phyloP scores from a whole-genome alignment of 139 green algal species.

The Tetradesmus obliquus region DNA sequence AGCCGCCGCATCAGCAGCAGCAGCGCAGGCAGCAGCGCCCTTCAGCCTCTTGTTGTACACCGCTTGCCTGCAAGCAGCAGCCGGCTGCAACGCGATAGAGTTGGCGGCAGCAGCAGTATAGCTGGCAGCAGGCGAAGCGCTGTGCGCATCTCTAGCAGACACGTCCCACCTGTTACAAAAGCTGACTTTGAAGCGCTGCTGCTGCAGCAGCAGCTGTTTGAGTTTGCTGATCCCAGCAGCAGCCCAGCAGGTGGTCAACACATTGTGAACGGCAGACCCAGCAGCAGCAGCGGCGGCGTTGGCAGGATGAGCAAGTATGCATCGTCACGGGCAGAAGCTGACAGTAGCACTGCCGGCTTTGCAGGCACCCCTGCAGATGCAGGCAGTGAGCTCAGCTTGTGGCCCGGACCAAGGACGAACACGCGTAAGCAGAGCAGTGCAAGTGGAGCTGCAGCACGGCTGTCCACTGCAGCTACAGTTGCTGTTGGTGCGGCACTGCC shows the following conservation, averaged over 20 bases:
- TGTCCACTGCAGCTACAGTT: not conserved
- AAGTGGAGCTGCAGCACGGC: not conserved
- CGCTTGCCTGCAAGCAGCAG: not conserved
- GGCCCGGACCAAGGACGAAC: too few relatives aligned
- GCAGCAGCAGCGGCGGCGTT: not conserved
- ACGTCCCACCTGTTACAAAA: not conserved
- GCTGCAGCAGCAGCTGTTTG: not conserved
- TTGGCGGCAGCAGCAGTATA: not conserved
- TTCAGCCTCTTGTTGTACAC: too few relatives aligned
- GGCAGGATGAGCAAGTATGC: not conserved
- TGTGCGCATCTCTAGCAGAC: not conserved
- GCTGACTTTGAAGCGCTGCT: not conserved
- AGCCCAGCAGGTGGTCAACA: not conserved
- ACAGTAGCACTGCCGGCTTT: not conserved
- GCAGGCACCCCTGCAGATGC: not conserved
- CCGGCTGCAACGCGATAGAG: not conserved
- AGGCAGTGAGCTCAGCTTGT: not conserved
- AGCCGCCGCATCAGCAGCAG: conserved; percentile 2
- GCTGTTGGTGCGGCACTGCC: not conserved
- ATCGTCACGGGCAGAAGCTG: too few relatives aligned
- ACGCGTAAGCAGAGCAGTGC: not conserved
- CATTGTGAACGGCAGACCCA: not conserved
- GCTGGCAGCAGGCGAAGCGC: not conserved
- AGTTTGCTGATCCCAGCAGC: not conserved
- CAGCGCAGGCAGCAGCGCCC: not conserved